Evolutionary conservation across 768 basidiomycete genomes (phyloP).

Genomic region (Megacollybia marginata): DNA sequence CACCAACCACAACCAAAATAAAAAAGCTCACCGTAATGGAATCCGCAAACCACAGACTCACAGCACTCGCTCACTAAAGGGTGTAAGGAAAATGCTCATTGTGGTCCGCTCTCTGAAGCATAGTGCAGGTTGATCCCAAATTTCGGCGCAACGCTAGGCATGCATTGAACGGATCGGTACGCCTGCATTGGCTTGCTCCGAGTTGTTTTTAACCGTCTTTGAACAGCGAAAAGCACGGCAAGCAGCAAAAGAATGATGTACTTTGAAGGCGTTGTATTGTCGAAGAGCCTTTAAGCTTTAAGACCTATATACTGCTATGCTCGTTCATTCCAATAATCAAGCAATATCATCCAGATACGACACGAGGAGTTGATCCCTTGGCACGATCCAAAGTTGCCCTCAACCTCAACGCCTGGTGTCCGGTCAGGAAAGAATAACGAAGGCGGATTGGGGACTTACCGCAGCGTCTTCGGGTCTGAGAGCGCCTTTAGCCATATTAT

Average conservation of each 20-base stretch:
- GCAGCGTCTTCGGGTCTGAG: conserved; percentile 78
- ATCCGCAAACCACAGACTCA: conserved; percentile 77
- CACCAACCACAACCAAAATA: conserved; percentile 93
- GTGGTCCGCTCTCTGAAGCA: conserved; percentile 5
- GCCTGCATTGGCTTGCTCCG: conserved; percentile 14
- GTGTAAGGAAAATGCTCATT: conserved; percentile 51
- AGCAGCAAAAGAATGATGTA: not conserved
- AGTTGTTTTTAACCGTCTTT: not conserved
- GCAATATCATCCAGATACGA: conserved; percentile 8
- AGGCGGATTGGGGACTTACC: conserved; percentile 33
- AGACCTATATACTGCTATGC: not conserved
- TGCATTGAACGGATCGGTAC: conserved; percentile 69
- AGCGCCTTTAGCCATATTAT: conserved; percentile 87
- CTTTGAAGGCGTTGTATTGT: conserved; percentile 8
- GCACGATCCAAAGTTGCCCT: conserved; percentile 56
- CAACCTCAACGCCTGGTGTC: conserved; percentile 54
- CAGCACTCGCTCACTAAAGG: conserved; percentile 77
- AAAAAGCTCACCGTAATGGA: conserved; percentile 97
- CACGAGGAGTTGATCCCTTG: conserved; percentile 26
- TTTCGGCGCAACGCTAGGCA: conserved; percentile 79
- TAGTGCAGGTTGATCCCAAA: conserved; percentile 69
- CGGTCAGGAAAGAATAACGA: not conserved
- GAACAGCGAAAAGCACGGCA: not conserved
- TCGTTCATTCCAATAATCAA: not conserved
- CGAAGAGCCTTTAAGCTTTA: not conserved